Conservation (phyloP, 1,139 yeast species). For the Geotrichum carabidarum region DNA sequence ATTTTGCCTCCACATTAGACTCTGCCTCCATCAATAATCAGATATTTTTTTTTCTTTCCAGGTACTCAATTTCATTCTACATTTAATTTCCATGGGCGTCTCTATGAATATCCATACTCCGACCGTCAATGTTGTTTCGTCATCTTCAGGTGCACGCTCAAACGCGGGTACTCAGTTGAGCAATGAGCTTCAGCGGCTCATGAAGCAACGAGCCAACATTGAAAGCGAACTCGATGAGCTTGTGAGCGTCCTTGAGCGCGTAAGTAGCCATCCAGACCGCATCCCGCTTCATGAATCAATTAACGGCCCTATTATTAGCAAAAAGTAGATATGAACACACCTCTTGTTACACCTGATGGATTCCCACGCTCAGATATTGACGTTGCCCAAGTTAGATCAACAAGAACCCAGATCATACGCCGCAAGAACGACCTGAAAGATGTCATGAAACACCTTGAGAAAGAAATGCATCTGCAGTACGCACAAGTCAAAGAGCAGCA, state of each 20-base stretch:
- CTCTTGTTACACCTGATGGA: conserved; percentile 65
- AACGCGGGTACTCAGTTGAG: neutral
- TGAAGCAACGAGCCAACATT: conserved; percentile 17
- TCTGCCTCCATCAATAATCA: neutral
- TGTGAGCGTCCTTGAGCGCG: conserved; percentile 29
- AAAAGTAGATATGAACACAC: conserved; percentile 57
- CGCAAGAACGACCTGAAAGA: conserved; percentile 61
- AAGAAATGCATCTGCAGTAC: conserved; percentile 34
- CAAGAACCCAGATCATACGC: conserved; percentile 63
- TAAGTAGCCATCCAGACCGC: conserved; percentile 16
- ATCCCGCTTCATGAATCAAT: too few species aligned
- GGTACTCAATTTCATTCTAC: neutral
- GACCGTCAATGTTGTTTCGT: neutral
- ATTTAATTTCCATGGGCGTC: neutral
- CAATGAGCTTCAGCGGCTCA: conserved; percentile 7
- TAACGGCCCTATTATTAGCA: conserved; percentile 23
- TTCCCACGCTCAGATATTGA: conserved; percentile 84
- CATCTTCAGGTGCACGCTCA: neutral
- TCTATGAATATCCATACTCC: conserved; percentile 13
- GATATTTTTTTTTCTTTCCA: neutral
- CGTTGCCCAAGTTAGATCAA: conserved; percentile 54
- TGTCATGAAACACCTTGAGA: conserved; percentile 48
- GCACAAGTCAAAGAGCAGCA: conserved; percentile 3
- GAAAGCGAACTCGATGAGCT: conserved; percentile 32
- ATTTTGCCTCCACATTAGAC: too few species aligned